Evolutionary conservation across 2,329 filamentous ascomycete genomes (phyloP).

Genomic region (Sordariomycetes sp.): DNA sequence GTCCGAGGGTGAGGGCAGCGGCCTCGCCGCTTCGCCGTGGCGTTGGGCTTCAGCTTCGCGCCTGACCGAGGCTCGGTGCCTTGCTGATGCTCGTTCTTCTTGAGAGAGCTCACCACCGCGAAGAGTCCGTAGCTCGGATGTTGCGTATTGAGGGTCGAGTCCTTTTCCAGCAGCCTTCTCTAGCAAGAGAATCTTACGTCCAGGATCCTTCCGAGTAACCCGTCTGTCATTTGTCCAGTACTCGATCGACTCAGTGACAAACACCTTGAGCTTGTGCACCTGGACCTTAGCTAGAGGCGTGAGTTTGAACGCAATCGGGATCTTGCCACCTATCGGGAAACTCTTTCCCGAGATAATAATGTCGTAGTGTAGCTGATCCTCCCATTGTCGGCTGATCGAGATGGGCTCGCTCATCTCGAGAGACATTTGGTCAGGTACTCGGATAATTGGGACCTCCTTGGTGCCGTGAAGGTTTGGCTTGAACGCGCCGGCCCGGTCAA

Average conservation of each 20-base stretch:
- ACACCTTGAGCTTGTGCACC: constrained; percentile 86
- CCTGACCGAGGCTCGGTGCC: constrained; percentile 34
- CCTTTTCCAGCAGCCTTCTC: constrained; percentile 80
- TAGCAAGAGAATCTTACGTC: constrained; percentile 75
- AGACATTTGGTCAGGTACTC: constrained; percentile 78
- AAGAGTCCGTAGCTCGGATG: constrained; percentile 67
- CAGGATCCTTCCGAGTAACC: constrained; percentile 76
- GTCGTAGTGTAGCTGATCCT: constrained; percentile 91
- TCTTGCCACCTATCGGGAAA: constrained; percentile 77
- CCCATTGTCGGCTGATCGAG: constrained; percentile 87
- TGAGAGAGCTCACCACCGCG: constrained; percentile 68
- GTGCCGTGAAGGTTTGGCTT: constrained; percentile 76
- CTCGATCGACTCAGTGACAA: constrained; percentile 81
- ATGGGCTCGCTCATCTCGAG: constrained; percentile 89
- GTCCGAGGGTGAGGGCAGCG: constrained; percentile 42
- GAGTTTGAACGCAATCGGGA: constrained; percentile 89
- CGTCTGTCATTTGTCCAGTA: constrained; percentile 83
- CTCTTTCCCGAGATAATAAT: constrained; percentile 95
- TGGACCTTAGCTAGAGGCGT: constrained; percentile 90
- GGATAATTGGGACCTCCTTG: constrained; percentile 76
- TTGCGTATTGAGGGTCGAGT: constrained; percentile 61
- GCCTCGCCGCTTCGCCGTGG: constrained; percentile 24
- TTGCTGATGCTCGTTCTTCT: constrained; percentile 35
- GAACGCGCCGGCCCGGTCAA: constrained; percentile 84
- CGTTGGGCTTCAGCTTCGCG: constrained; percentile 46